A percentile compares a stretch with the other conserved stretches of the same genome.
Evolutionary conservation across 495 filamentous ascomycete species (phyloP).

Genomic region (Neurospora sp.): DNA sequence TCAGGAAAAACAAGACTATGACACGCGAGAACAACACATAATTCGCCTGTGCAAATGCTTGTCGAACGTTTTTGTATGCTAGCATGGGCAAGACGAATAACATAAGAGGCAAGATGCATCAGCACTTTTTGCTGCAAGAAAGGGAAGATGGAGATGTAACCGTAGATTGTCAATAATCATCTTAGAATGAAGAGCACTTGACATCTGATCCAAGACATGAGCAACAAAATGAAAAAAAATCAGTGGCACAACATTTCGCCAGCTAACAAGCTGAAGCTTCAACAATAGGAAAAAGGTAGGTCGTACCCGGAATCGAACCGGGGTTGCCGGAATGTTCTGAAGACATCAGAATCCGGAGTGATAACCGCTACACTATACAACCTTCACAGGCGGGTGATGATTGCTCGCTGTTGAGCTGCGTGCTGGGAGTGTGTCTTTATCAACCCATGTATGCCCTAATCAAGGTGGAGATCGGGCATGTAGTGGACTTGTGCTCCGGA

Average conservation of each 20-base stretch:
- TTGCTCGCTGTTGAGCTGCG: neutral
- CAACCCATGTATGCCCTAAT: neutral
- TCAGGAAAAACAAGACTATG: neutral
- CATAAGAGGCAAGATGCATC: neutral
- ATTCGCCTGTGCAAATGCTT: neutral
- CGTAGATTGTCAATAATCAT: neutral
- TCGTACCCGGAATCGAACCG: constrained; percentile 27
- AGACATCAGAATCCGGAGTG: neutral
- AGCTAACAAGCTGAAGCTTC: neutral
- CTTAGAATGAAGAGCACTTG: neutral
- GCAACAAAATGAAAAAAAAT: neutral
- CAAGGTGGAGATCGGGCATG: neutral
- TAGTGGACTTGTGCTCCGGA: neutral
- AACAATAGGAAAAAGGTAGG: constrained; percentile 2
- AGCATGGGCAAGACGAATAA: neutral
- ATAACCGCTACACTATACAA: neutral
- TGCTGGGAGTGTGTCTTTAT: neutral
- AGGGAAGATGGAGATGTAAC: neutral
- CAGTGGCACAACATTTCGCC: neutral
- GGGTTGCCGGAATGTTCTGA: constrained; percentile 16
- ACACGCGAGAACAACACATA: neutral
- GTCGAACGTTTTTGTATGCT: too few relatives aligned
- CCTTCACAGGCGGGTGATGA: neutral
- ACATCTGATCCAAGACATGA: neutral
- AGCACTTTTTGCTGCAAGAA: neutral